Evolutionary conservation across 2,329 filamentous ascomycete species (phyloP).

Genomic region (Myriosclerotinia curreyana): DNA sequence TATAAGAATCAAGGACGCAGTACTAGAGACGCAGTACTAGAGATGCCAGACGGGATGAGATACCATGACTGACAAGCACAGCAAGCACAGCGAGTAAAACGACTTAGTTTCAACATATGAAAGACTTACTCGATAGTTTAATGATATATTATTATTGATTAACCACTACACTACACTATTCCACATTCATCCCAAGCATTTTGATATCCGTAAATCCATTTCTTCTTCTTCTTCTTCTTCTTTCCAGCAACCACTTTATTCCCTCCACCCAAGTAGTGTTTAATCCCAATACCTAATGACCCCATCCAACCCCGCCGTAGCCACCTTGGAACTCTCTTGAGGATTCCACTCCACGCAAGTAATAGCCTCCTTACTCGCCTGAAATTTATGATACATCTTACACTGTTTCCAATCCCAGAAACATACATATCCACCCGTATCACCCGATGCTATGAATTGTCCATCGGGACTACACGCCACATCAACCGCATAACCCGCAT

Average conservation of each 20-base stretch:
- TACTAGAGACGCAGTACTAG: too few relatives aligned
- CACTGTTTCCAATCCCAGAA: constrained; percentile 99
- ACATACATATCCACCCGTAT: constrained; percentile 83
- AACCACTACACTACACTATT: too few relatives aligned
- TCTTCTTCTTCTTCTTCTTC: background rate
- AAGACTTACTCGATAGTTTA: too few relatives aligned
- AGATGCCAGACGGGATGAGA: too few relatives aligned
- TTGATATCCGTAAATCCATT: too few relatives aligned
- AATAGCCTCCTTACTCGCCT: constrained; percentile 76
- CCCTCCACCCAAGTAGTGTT: background rate
- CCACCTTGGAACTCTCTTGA: constrained; percentile 94
- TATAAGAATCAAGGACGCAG: too few relatives aligned
- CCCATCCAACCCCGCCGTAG: constrained; percentile 85
- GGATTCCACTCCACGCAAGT: constrained; percentile 94
- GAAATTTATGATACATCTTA: constrained; percentile 97
- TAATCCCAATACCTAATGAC: constrained; percentile 93
- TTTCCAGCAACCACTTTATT: background rate
- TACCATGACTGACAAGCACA: too few relatives aligned
- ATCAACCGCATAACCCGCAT: constrained; percentile 89
- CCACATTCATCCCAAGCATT: too few relatives aligned
- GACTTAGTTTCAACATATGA: too few relatives aligned
- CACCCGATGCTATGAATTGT: constrained; percentile 83
- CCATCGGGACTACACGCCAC: constrained; percentile 86
- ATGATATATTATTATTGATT: too few relatives aligned
- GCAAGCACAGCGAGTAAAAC: too few relatives aligned